A percentile compares a stretch with the other conserved stretches of the same genome.
These are phyloP conservation scores for Annulohypoxylon moriforme DNA, from an alignment of 495 filamentous ascomycete genomes.

Conservation along the genomic window DNA sequence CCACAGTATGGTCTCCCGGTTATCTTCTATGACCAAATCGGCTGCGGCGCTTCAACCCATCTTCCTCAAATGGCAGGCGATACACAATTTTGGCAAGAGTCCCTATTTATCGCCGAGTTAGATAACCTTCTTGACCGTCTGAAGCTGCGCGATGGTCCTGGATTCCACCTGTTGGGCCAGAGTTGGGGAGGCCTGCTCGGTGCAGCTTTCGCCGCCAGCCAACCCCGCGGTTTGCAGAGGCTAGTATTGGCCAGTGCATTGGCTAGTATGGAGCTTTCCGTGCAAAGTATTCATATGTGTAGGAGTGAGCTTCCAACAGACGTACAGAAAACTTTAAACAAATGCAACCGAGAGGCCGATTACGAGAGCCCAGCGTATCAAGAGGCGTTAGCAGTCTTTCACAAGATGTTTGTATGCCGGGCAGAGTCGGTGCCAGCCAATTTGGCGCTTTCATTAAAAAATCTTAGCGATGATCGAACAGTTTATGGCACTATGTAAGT, in stretches of 20 bases:
- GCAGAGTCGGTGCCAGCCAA: neutral
- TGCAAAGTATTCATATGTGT: neutral
- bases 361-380: neutral
- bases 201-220: neutral
- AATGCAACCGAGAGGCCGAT: neutral
- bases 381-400: neutral
- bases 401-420: neutral
- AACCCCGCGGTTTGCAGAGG: neutral
- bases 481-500: slow-evolving; percentile 6
- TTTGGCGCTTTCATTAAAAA: neutral
- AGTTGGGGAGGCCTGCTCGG: slow-evolving; percentile 58
- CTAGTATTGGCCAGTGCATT: neutral
- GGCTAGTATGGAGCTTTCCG: neutral
- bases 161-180: slow-evolving; percentile 53
- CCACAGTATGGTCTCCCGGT: slow-evolving; percentile 53
- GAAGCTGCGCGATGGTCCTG: slow-evolving; percentile 44
- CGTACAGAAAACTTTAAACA: neutral
- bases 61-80: slow-evolving; percentile 54
- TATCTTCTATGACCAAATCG: slow-evolving; percentile 65
- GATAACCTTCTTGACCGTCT: slow-evolving; percentile 58
- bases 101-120: slow-evolving; percentile 59
- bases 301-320: neutral
- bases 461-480: neutral
- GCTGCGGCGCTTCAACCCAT: slow-evolving; percentile 59
- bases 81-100: slow-evolving; percentile 51